A percentile compares a stretch with the other conserved stretches of the same genome.
phyloP scores from a whole-genome alignment of 164 flowering plant genomes.

The Vitis amurensis region DNA sequence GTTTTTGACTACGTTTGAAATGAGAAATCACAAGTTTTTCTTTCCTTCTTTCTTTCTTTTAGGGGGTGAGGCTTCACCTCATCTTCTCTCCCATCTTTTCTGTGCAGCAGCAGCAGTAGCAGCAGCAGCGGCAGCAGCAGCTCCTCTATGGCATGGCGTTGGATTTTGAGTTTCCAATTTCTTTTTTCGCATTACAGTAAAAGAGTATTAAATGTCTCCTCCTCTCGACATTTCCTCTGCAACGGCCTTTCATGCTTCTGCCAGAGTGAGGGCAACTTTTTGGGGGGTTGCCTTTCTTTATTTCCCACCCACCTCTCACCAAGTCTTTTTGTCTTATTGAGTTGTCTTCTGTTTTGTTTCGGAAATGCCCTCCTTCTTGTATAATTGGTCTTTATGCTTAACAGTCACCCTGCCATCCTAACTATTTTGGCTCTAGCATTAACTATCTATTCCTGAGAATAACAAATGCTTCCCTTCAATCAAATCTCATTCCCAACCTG shows the following conservation, averaged over 20 bases:
- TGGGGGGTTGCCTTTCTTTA: conserved; percentile 2
- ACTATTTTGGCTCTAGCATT: conserved; percentile 1
- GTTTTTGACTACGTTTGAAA: conserved; percentile 28
- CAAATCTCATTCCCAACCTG: too few relatives aligned
- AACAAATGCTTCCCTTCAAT: too few relatives aligned
- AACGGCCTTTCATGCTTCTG: conserved; percentile 35
- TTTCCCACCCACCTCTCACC: conserved; percentile 13
- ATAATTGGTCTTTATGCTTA: background rate
- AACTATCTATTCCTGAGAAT: background rate
- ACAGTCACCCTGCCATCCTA: conserved; percentile 4
- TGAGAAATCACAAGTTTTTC: background rate
- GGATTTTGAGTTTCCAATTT: conserved; percentile 11
- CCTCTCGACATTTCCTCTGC: conserved; percentile 25
- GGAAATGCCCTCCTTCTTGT: conserved; percentile 3
- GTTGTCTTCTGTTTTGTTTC: conserved; percentile 21
- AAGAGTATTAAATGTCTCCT: conserved; percentile 15
- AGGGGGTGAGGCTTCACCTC: background rate
- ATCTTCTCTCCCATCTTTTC: conserved; percentile 9
- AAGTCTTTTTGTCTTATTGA: conserved; percentile 25
- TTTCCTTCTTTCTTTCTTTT: background rate
- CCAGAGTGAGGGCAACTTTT: background rate
- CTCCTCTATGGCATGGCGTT: conserved; percentile 1
- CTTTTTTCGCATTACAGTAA: conserved; percentile 4
- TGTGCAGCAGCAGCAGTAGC: background rate
- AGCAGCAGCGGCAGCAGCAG: too few relatives aligned